Evolutionary conservation across 2,329 filamentous ascomycete species (phyloP).

Genomic region (Hirsutella thompsonii): DNA sequence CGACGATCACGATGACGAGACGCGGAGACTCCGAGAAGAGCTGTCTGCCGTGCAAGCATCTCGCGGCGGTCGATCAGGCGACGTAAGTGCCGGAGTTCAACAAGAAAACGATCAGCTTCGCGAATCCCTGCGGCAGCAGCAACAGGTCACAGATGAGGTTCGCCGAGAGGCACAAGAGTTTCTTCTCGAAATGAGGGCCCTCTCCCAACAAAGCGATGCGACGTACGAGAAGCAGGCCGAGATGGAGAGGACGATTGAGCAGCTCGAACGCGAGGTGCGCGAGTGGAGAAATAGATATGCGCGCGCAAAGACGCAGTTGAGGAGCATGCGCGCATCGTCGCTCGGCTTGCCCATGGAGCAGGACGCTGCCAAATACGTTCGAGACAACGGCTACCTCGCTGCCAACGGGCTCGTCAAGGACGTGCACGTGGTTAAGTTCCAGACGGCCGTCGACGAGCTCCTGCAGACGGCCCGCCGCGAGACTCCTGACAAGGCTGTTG

Average conservation of each 20-base stretch:
- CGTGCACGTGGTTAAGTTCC: constrained; percentile 87
- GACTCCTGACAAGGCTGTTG: constrained; percentile 62
- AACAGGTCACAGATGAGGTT: constrained; percentile 76
- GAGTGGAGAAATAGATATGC: constrained; percentile 89
- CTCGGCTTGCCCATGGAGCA: constrained; percentile 57
- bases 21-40: constrained; percentile 43
- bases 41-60: constrained; percentile 28
- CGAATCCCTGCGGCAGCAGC: constrained; percentile 55
- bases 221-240: constrained; percentile 73
- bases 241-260: constrained; percentile 60
- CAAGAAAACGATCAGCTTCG: constrained; percentile 59
- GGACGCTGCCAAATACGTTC: constrained; percentile 54
- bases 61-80: constrained; percentile 11
- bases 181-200: constrained; percentile 74
- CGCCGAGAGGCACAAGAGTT: constrained; percentile 72
- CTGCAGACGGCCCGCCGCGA: constrained; percentile 62
- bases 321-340: constrained; percentile 69
- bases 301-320: constrained; percentile 74
- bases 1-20: constrained; percentile 51
- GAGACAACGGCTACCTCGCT: constrained; percentile 54
- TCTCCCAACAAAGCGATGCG: constrained; percentile 68
- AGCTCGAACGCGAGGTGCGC: constrained; percentile 70
- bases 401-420: constrained; percentile 75
- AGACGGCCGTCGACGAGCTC: constrained; percentile 86
- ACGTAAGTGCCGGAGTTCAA: constrained; percentile 41